Percentiles rank a stretch among this genome's conserved stretches.
phyloP scores from a whole-genome alignment of 352 stramenopile species.

The Phytophthora pistaciae region DNA sequence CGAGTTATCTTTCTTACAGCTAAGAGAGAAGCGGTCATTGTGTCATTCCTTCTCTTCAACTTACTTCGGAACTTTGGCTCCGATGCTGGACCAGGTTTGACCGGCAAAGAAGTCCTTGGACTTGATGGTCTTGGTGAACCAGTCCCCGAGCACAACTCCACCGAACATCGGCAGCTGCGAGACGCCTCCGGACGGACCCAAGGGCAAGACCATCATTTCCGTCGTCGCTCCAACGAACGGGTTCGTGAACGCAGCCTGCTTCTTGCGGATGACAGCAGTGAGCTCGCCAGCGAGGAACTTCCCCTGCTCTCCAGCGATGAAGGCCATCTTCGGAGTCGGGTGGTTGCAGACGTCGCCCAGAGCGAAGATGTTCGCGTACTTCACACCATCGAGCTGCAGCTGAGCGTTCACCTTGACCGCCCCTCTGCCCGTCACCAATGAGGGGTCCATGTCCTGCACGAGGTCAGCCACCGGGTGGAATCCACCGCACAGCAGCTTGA shows the following conservation, averaged over 20 bases:
- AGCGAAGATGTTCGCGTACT: conserved; percentile 63
- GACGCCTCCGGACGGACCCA: conserved; percentile 63
- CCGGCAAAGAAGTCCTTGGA: conserved; percentile 53
- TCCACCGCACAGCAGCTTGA: conserved; percentile 55
- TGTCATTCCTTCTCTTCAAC: neutral
- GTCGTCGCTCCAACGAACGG: conserved; percentile 22
- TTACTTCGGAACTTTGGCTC: conserved; percentile 30
- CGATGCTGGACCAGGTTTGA: conserved; percentile 40
- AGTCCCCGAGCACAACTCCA: conserved; percentile 60
- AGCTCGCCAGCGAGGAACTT: conserved; percentile 52
- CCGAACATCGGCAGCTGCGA: conserved; percentile 60
- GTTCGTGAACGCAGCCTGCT: conserved; percentile 36
- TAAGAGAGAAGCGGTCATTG: neutral
- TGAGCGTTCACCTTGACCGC: conserved; percentile 55
- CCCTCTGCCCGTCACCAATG: conserved; percentile 46
- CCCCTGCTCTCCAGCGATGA: conserved; percentile 53
- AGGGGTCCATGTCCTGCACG: conserved; percentile 51
- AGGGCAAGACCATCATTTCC: conserved; percentile 42
- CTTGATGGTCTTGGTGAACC: conserved; percentile 54
- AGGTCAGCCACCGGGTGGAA: conserved; percentile 44
- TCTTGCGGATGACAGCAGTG: conserved; percentile 31
- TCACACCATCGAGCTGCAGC: conserved; percentile 57
- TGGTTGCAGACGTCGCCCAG: conserved; percentile 69
- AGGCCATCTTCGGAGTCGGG: conserved; percentile 51
- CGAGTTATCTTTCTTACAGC: neutral